Percentiles rank a stretch among this genome's conserved stretches.
Conservation (phyloP, 306 rosid genomes). For the Inga laurina region DNA sequence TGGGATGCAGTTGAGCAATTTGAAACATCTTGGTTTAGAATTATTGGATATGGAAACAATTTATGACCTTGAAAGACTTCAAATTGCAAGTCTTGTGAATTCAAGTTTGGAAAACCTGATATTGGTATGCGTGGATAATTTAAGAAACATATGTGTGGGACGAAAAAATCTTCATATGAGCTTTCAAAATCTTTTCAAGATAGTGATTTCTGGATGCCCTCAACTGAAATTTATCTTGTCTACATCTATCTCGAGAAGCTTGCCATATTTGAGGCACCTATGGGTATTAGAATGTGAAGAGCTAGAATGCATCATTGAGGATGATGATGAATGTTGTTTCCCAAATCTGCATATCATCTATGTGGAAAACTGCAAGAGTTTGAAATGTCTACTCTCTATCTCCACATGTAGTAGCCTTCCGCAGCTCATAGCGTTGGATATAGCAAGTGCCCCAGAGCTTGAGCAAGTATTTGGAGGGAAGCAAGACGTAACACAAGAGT, state of each 20-base stretch:
- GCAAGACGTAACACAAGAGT: neutral
- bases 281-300: neutral
- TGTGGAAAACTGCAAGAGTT: neutral
- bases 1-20: neutral
- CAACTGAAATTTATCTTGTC: neutral
- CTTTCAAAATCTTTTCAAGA: conserved; percentile 18
- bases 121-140: neutral
- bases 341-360: neutral
- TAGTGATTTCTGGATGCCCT: neutral
- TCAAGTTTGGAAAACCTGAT: neutral
- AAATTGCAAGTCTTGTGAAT: neutral
- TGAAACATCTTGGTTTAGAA: neutral
- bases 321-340: neutral
- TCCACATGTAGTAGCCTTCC: neutral
- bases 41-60: conserved; percentile 9
- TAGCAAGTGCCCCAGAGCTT: neutral
- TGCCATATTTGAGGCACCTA: neutral
- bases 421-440: neutral
- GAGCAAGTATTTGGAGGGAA: neutral
- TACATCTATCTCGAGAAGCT: neutral
- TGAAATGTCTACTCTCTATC: neutral
- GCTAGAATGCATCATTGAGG: conserved; percentile 4
- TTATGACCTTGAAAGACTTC: conserved; percentile 6
- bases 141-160: conserved; percentile 30
- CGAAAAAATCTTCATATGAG: neutral